These are phyloP conservation scores for Fusarium caatingaense DNA, from an alignment of 2,329 filamentous ascomycete genomes.

Conservation along the genomic window DNA sequence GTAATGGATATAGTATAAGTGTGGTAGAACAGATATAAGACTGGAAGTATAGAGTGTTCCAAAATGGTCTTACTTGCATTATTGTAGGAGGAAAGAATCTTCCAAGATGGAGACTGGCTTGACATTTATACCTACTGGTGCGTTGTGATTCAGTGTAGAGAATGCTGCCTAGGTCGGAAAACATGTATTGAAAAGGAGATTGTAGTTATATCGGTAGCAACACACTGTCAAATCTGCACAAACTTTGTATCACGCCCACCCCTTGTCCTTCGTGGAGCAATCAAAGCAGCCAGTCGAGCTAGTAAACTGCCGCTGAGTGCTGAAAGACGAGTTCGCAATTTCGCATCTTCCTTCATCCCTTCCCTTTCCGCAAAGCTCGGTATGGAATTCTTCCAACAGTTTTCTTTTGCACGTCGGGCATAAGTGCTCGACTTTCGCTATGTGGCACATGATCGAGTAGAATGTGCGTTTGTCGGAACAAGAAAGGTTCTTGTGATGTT, in stretches of 20 bases:
- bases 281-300: background rate
- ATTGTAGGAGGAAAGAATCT: fast-evolving
- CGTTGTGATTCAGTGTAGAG: background rate
- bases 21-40: background rate
- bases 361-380: background rate
- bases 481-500: too few species aligned
- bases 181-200: background rate
- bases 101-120: background rate
- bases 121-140: background rate
- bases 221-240: background rate
- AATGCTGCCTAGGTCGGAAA: background rate
- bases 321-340: background rate
- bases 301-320: background rate
- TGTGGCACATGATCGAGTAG: background rate
- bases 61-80: background rate
- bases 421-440: background rate
- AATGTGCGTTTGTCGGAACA: background rate
- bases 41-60: background rate
- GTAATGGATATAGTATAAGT: background rate
- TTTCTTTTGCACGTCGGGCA: background rate
- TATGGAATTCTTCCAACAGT: background rate
- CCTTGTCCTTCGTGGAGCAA: background rate
- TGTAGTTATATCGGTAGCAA: background rate
- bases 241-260: background rate
- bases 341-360: background rate